Base-by-base conservation (phyloP, 805 yeast genomes). In the Yamadazyma ubonensis region DNA sequence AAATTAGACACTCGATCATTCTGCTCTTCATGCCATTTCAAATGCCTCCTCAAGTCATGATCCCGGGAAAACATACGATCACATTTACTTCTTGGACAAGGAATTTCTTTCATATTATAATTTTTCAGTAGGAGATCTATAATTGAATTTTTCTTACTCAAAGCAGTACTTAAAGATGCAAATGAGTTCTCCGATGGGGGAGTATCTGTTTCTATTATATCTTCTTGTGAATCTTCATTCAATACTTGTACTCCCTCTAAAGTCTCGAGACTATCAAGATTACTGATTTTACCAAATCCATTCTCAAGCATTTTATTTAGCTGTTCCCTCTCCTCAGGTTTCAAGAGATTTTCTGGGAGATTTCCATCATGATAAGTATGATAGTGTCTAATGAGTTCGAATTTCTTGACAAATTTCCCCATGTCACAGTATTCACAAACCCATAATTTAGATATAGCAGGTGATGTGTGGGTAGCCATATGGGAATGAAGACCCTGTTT, bases 401-500 rank as follows among this genome's bases (percentile, higher is more conserved):
- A 69, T 43, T 83, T 82, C 46, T 77, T 79, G 4, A 71, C 70
- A 51, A 78, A 83, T 21, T 71, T 63, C 1, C 64, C 63, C 28
- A 54, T 49, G 6, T 63, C 56, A 58, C 90, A 83, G 37, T 66
- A 65, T 1, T 60, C 56, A 61, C 96, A 87, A 41, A 73, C 74
- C 91, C 95, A 86, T 28, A 78, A 61, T 46, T 73, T 78, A n/a
- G 71, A 61, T 9, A 68, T 71, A 12, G 68, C 65, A 2, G 54
- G 51, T 4, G 72, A 78, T 48, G 81, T 80, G 58, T 89, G 96
- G 6, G 54, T 51, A 31, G 71, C 60, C 88, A 84, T 79, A 56
- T 90, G 96, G 67, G 82, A 78, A 12, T 71, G 62, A 36, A 88
- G 59, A 45, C 89, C 93, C 19, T 71, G 67, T 33, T 74, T 77